Conservation (phyloP, 2,329 filamentous ascomycete species). For the Epichloe amarillans region DNA sequence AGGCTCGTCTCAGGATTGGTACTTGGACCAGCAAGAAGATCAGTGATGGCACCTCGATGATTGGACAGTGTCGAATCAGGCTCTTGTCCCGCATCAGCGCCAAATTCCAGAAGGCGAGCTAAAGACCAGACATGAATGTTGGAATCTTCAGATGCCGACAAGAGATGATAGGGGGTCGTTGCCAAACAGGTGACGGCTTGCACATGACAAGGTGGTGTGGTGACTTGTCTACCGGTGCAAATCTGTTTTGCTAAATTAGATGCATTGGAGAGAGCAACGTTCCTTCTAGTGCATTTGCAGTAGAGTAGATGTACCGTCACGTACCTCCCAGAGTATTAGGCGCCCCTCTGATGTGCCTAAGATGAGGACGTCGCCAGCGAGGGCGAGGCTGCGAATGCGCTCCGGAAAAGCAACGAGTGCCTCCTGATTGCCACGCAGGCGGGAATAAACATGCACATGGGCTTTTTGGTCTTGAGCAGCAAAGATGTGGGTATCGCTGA, state of each 20-base stretch:
- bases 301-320: constrained; percentile 13
- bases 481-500: constrained; percentile 74
- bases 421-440: constrained; percentile 75
- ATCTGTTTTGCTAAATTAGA: constrained; percentile 32
- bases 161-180: constrained; percentile 56
- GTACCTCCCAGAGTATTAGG: constrained; percentile 85
- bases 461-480: constrained; percentile 85
- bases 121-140: constrained; percentile 90
- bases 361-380: constrained; percentile 60
- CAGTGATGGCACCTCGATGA: constrained; percentile 62
- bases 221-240: constrained; percentile 61
- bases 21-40: constrained; percentile 49
- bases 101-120: constrained; percentile 52
- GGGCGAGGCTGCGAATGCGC: constrained; percentile 62
- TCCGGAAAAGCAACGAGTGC: constrained; percentile 80
- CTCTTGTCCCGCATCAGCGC: constrained; percentile 43
- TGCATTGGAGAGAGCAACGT: background rate
- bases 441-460: constrained; percentile 82
- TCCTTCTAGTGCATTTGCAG: background rate
- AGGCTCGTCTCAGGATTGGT: constrained; percentile 59
- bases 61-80: constrained; percentile 67
- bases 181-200: constrained; percentile 68
- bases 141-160: constrained; percentile 73
- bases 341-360: constrained; percentile 77
- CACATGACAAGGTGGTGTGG: constrained; percentile 65